Percentiles rank a stretch among this genome's conserved stretches.
phyloP scores from a whole-genome alignment of 148 eudicot genomes.

The Chenopodium suecicum region DNA sequence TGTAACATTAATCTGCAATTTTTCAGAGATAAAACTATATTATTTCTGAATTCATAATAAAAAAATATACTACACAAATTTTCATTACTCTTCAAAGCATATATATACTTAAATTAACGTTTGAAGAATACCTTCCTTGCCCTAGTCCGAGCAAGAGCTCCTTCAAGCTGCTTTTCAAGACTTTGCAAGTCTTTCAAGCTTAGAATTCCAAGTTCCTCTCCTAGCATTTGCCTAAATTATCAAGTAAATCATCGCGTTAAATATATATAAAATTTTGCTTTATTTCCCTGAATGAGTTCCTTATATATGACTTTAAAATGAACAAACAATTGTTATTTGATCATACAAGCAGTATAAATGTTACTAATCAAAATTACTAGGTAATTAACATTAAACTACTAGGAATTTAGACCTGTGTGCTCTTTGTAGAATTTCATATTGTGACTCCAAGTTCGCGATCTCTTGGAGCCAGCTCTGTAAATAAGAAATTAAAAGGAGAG shows the following conservation, averaged over 20 bases:
- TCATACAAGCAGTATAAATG: background rate
- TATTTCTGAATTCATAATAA: too few relatives aligned
- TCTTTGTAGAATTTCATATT: constrained; percentile 69
- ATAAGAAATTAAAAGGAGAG: background rate
- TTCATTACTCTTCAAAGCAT: background rate
- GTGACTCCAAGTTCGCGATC: constrained; percentile 61
- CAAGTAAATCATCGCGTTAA: background rate
- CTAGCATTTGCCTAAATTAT: constrained; percentile 68
- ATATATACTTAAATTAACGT: background rate
- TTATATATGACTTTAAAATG: too few relatives aligned
- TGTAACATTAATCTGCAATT: too few relatives aligned
- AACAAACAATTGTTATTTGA: too few relatives aligned
- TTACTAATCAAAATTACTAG: background rate
- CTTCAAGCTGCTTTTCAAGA: constrained; percentile 93
- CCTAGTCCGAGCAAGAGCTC: constrained; percentile 72
- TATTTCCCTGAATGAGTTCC: too few relatives aligned
- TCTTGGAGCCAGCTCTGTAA: constrained; percentile 82
- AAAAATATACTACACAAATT: too few relatives aligned
- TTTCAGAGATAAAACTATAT: too few relatives aligned
- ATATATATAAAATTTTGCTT: too few relatives aligned
- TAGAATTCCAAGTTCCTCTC: constrained; percentile 83
- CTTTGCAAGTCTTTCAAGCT: constrained; percentile 74
- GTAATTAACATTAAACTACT: background rate
- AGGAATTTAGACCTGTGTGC: constrained; percentile 59
- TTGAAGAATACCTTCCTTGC: constrained; percentile 69